phyloP scores from a whole-genome alignment of 371 early-diverging fungal species.

The Actinomucor elegans region DNA sequence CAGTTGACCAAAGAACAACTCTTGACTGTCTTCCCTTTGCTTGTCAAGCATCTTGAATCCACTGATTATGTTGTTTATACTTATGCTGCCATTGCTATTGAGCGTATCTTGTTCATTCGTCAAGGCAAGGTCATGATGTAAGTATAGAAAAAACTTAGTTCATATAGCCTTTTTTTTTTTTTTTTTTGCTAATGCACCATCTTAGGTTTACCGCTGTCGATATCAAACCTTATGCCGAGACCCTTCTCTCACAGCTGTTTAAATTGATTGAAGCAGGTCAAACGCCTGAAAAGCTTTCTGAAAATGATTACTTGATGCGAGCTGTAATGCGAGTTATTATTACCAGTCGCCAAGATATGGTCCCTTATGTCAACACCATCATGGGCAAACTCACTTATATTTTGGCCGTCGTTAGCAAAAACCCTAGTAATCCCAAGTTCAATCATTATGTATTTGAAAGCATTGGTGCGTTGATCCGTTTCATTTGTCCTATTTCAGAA shows the following conservation, averaged over 20 bases:
- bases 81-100: constrained; percentile 91
- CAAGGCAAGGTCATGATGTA: constrained; percentile 64
- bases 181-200: too few relatives aligned
- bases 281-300: constrained; percentile 87
- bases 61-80: constrained; percentile 85
- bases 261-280: constrained; percentile 64
- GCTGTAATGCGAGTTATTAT: constrained; percentile 85
- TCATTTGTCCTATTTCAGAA: constrained; percentile 62
- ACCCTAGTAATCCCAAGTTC: constrained; percentile 97
- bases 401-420: constrained; percentile 82
- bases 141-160: too few relatives aligned
- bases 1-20: constrained; percentile 86
- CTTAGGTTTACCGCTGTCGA: constrained; percentile 71
- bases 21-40: constrained; percentile 71
- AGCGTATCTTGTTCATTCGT: constrained; percentile 86
- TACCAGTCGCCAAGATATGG: constrained; percentile 69
- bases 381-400: constrained; percentile 74
- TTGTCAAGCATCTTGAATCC: constrained; percentile 81
- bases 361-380: constrained; percentile 69
- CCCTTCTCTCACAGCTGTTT: constrained; percentile 76
- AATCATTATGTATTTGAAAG: constrained; percentile 96
- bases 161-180: too few relatives aligned
- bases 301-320: constrained; percentile 94
- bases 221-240: constrained; percentile 67
- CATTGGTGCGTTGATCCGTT: constrained; percentile 83